Evolutionary conservation across 2,329 filamentous ascomycete genomes (phyloP).

Genomic region (Biscogniauxia marginata): DNA sequence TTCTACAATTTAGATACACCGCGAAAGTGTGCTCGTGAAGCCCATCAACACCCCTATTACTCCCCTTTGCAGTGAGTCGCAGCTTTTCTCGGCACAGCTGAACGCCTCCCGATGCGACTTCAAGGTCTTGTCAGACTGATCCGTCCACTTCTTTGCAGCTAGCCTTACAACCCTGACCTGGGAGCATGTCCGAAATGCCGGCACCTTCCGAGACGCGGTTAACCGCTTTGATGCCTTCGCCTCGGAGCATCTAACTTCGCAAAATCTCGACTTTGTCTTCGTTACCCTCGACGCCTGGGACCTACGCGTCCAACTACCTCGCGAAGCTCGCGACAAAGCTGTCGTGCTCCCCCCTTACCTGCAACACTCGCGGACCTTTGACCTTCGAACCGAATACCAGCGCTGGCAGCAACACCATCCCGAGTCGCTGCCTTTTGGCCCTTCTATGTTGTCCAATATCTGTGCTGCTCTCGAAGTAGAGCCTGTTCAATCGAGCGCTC

Average conservation of each 20-base stretch:
- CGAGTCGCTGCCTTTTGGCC: constrained; percentile 93
- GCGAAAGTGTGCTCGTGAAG: constrained; percentile 95
- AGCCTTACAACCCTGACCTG: constrained; percentile 97
- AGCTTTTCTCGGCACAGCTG: constrained; percentile 15
- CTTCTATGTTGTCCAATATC: constrained; percentile 94
- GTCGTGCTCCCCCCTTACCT: constrained; percentile 95
- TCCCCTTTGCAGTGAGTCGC: constrained; percentile 90
- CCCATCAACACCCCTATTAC: constrained; percentile 98
- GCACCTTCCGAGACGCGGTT: constrained; percentile 95
- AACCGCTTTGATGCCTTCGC: constrained; percentile 93
- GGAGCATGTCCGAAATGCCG: constrained; percentile 97
- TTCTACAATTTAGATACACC: constrained; percentile 66
- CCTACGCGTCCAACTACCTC: constrained; percentile 92
- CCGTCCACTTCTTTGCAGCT: constrained; percentile 52
- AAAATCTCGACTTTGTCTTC: constrained; percentile 96
- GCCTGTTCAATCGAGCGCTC: constrained; percentile 93
- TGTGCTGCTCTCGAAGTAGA: constrained; percentile 98
- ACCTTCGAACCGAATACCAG: constrained; percentile 95
- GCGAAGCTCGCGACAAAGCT: constrained; percentile 96
- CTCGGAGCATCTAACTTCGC: constrained; percentile 83
- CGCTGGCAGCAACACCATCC: constrained; percentile 98
- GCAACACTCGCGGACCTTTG: constrained; percentile 96
- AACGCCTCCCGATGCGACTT: neutral
- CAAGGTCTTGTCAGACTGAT: constrained; percentile 8
- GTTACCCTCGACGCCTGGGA: constrained; percentile 99